phyloP scores from a whole-genome alignment of 75 land plant species.

The Cryptomeria japonica region DNA sequence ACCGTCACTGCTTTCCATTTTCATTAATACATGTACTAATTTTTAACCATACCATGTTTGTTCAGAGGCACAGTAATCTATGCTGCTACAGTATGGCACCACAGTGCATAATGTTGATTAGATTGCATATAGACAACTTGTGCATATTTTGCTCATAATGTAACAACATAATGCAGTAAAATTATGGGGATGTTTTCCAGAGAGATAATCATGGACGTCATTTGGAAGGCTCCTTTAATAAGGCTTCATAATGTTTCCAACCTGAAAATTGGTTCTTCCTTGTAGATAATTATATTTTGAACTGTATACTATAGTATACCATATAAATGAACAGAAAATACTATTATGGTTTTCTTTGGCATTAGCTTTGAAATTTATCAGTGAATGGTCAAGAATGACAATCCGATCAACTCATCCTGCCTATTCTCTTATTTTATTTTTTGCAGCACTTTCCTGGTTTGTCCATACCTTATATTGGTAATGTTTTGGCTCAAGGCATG shows the following conservation, averaged over 20 bases:
- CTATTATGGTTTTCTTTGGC: background rate
- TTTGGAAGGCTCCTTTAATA: background rate
- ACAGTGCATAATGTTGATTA: background rate
- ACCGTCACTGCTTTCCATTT: background rate
- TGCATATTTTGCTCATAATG: background rate
- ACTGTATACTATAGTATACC: background rate
- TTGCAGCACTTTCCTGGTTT: constrained; percentile 58
- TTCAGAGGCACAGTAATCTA: background rate
- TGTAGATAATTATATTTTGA: no score
- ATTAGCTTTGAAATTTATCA: background rate
- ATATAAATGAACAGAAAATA: background rate
- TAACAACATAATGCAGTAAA: no score
- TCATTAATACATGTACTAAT: background rate
- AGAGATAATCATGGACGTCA: background rate
- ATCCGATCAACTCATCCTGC: background rate
- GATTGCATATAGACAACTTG: background rate
- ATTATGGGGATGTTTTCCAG: no score
- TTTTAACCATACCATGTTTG: background rate
- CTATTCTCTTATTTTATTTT: constrained; percentile 8
- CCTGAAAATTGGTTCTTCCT: background rate
- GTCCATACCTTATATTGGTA: constrained; percentile 41
- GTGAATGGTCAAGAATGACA: background rate
- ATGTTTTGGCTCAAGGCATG: constrained; percentile 90
- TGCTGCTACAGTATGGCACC: background rate
- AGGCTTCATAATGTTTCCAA: background rate